Percentiles rank a stretch among this genome's conserved stretches.
Conservation (phyloP, 805 yeast genomes). For the Candida tibetensis region DNA sequence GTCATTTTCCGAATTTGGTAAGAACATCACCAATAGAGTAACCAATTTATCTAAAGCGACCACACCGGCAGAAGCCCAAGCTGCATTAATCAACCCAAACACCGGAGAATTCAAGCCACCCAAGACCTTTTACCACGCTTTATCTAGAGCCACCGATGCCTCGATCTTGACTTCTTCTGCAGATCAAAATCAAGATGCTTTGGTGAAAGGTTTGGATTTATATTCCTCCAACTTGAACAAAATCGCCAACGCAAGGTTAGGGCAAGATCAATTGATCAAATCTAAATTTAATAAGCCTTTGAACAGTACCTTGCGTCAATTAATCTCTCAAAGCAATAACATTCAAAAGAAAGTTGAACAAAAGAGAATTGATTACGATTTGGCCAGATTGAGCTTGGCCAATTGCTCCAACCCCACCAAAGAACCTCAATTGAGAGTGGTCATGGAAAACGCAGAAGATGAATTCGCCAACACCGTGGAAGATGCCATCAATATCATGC, state of each 20-base stretch:
- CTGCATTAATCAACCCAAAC: slow-evolving; percentile 50
- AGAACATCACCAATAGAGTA: slow-evolving; percentile 61
- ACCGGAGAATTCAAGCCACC: slow-evolving; percentile 55
- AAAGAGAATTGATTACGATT: slow-evolving; percentile 75
- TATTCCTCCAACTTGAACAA: slow-evolving; percentile 69
- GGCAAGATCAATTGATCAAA: slow-evolving; percentile 73
- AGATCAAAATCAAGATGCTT: slow-evolving; percentile 43
- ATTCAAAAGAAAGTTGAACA: slow-evolving; percentile 74
- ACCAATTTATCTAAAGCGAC: slow-evolving; percentile 68
- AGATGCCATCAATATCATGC: slow-evolving; percentile 81
- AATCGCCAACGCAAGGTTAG: slow-evolving; percentile 77
- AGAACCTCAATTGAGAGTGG: slow-evolving; percentile 70
- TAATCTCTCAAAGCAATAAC: slow-evolving; percentile 60
- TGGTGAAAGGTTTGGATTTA: slow-evolving; percentile 61
- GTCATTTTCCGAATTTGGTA: slow-evolving; percentile 70
- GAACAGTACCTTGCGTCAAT: slow-evolving; percentile 56
- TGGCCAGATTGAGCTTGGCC: slow-evolving; percentile 55
- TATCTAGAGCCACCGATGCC: slow-evolving; percentile 69
- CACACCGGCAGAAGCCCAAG: slow-evolving; percentile 79
- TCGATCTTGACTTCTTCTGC: slow-evolving; percentile 42
- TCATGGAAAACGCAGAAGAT: slow-evolving; percentile 82
- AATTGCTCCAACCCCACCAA: slow-evolving; percentile 44
- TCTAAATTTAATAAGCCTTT: slow-evolving; percentile 68
- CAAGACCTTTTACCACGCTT: slow-evolving; percentile 79
- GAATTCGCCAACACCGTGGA: slow-evolving; percentile 88